Conservation (phyloP, 495 filamentous ascomycete species). For the Podospora tetraspora region DNA sequence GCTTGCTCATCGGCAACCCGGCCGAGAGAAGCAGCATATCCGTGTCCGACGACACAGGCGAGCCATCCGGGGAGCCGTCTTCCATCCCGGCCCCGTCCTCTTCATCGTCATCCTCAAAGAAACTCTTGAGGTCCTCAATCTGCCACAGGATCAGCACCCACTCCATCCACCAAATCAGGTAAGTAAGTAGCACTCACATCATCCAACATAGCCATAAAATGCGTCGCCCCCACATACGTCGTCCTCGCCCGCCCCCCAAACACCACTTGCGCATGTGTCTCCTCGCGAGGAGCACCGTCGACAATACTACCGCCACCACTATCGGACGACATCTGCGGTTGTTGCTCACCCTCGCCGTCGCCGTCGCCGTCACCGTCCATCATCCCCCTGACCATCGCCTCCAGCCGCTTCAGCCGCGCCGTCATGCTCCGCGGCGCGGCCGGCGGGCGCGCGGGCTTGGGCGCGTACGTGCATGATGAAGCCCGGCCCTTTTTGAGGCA, state of each 20-base stretch:
- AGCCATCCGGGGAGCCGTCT: slow-evolving; percentile 13
- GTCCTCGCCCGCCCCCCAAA: slow-evolving; percentile 29
- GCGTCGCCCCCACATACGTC: slow-evolving; percentile 48
- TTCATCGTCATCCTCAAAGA: slow-evolving; percentile 38
- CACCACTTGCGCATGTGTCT: slow-evolving; percentile 26
- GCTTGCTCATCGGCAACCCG: slow-evolving; percentile 25
- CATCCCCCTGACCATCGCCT: slow-evolving; percentile 48
- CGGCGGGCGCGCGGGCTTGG: slow-evolving; percentile 34
- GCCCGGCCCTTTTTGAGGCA: slow-evolving; percentile 43
- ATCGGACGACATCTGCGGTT: background rate
- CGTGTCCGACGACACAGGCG: slow-evolving; percentile 26
- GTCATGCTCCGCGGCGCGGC: slow-evolving; percentile 41
- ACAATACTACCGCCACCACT: too few species aligned
- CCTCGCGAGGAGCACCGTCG: background rate
- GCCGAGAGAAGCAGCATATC: slow-evolving; percentile 32
- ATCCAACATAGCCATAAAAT: slow-evolving; percentile 55
- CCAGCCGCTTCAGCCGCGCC: slow-evolving; percentile 47
- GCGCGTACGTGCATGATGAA: slow-evolving; percentile 42
- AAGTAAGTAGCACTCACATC: slow-evolving; percentile 32
- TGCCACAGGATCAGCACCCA: slow-evolving; percentile 5
- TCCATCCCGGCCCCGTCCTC: slow-evolving; percentile 29
- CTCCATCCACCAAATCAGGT: background rate
- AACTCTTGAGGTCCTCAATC: slow-evolving; percentile 44
- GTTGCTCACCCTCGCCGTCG: slow-evolving; percentile 12
- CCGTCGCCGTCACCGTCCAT: slow-evolving; percentile 32